Evolutionary conservation across 257 asterid species (phyloP).

Genomic region (Paulownia fortunei): DNA sequence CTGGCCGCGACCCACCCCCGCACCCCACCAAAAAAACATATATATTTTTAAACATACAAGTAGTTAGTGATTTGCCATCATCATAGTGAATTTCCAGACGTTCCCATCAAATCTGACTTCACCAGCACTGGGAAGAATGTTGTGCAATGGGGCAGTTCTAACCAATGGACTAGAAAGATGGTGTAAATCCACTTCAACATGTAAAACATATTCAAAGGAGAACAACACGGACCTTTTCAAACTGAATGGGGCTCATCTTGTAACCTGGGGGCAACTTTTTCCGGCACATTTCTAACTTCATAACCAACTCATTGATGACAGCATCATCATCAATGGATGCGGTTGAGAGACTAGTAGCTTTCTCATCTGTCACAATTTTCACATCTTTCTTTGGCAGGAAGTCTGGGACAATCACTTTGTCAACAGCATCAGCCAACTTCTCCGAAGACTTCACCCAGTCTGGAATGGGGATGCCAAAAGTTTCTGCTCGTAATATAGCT

Average conservation of each 20-base stretch:
- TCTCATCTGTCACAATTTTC: slow-evolving; percentile 52
- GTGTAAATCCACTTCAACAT: neutral
- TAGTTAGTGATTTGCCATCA: too few relatives aligned
- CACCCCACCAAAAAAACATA: too few relatives aligned
- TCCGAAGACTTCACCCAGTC: slow-evolving; percentile 42
- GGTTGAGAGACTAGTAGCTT: slow-evolving; percentile 46
- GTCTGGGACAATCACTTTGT: slow-evolving; percentile 45
- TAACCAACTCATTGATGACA: slow-evolving; percentile 41
- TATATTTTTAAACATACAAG: too few relatives aligned
- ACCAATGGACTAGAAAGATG: neutral
- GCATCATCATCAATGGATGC: slow-evolving; percentile 49
- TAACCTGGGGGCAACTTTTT: slow-evolving; percentile 36
- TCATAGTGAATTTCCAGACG: too few relatives aligned
- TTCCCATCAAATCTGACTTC: too few relatives aligned
- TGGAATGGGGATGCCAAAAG: slow-evolving; percentile 53
- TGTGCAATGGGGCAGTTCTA: too few relatives aligned
- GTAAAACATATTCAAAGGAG: neutral
- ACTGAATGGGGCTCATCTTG: slow-evolving; percentile 55
- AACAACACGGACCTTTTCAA: slow-evolving; percentile 44
- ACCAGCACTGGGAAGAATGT: too few relatives aligned
- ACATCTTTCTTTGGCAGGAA: slow-evolving; percentile 44
- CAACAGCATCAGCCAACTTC: slow-evolving; percentile 46
- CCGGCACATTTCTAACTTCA: slow-evolving; percentile 37
- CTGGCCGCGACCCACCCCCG: too few relatives aligned
- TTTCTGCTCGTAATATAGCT: slow-evolving; percentile 47